Evolutionary conservation across 2,329 filamentous ascomycete species (phyloP).

Genomic region (Sordariomycetes sp.): DNA sequence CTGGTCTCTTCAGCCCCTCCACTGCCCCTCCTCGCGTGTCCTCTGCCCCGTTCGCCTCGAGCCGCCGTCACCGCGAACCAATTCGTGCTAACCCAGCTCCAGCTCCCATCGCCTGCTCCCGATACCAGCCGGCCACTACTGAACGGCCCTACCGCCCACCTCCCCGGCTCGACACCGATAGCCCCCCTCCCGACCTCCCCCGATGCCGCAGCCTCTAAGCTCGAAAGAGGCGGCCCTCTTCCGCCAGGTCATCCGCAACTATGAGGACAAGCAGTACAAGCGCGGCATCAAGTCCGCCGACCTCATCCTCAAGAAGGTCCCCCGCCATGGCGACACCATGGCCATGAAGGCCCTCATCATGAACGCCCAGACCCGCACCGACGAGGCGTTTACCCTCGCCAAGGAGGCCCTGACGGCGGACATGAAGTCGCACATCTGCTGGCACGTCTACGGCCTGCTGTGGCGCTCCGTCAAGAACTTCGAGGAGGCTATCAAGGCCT

Average conservation of each 20-base stretch:
- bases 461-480: constrained; percentile 95
- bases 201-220: constrained; percentile 62
- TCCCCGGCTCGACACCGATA: background rate
- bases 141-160: background rate
- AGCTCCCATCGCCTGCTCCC: background rate
- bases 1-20: background rate
- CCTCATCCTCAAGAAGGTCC: constrained; percentile 88
- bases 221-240: constrained; percentile 93
- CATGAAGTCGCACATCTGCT: constrained; percentile 99
- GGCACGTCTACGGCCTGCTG: constrained; percentile 95
- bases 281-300: constrained; percentile 87
- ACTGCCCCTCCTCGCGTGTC: background rate
- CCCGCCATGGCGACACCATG: constrained; percentile 94
- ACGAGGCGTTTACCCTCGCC: constrained; percentile 87
- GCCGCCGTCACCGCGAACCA: background rate
- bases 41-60: background rate
- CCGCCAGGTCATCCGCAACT: constrained; percentile 86
- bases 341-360: constrained; percentile 98
- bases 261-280: constrained; percentile 98
- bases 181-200: constrained; percentile 11
- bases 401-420: constrained; percentile 89
- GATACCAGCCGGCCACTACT: background rate
- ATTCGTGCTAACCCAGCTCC: background rate
- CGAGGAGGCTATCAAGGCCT: constrained; percentile 97
- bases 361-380: constrained; percentile 82